phyloP scores from a whole-genome alignment of 2,329 filamentous ascomycete species.

The Aciculosporium take region DNA sequence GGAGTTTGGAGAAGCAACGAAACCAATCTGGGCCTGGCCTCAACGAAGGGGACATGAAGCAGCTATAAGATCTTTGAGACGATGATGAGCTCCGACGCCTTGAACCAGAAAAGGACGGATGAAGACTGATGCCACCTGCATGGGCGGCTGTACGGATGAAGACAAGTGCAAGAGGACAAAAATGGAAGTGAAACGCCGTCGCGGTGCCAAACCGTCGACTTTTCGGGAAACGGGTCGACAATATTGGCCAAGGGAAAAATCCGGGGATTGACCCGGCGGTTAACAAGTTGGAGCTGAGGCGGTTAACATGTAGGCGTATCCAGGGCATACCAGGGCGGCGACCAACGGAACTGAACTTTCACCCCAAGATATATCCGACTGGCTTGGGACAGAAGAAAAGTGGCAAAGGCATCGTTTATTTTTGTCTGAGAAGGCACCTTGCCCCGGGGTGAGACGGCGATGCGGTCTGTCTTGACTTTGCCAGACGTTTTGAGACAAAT shows the following conservation, averaged over 20 bases:
- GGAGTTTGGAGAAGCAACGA: conserved; percentile 1
- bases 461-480: not conserved
- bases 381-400: not conserved
- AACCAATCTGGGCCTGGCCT: conserved; percentile 13
- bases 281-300: conserved; percentile 4
- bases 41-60: conserved; percentile 9
- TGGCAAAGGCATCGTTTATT: not conserved
- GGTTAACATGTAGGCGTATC: not conserved
- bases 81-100: not conserved
- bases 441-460: not conserved
- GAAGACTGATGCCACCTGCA: conserved; percentile 1
- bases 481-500: too few relatives aligned
- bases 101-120: not conserved
- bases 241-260: conserved; percentile 38
- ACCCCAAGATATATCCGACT: not conserved
- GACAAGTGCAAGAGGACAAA: conserved; percentile 8
- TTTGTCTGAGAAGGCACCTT: not conserved
- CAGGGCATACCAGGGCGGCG: too few relatives aligned
- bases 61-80: conserved; percentile 9
- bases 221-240: conserved; percentile 25
- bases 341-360: not conserved
- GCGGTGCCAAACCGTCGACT: conserved; percentile 33
- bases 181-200: conserved; percentile 34
- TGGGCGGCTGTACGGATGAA: conserved; percentile 6
- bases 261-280: conserved; percentile 8